Evolutionary conservation across 306 rosid genomes (phyloP).

Genomic region (Echinosophora koreensis): DNA sequence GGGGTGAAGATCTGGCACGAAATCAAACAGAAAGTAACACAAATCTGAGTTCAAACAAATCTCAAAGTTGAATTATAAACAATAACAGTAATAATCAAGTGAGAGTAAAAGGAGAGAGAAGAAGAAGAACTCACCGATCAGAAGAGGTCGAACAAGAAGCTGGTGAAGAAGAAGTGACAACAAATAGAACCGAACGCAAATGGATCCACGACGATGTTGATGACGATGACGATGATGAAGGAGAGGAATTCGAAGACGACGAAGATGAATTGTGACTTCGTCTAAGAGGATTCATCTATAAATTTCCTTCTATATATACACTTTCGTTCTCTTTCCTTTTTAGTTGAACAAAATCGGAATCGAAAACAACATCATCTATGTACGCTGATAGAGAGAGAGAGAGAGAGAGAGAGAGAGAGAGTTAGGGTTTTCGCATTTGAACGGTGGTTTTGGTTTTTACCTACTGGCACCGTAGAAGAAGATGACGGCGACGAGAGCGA

Average conservation of each 20-base stretch:
- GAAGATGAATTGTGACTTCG: slow-evolving; percentile 86
- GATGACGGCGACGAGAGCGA: slow-evolving; percentile 65
- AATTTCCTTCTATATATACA: slow-evolving; percentile 44
- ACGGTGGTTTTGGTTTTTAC: slow-evolving; percentile 54
- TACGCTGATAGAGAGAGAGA: neutral
- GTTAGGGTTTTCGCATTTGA: slow-evolving; percentile 51
- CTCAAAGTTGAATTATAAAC: slow-evolving; percentile 23
- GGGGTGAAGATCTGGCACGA: slow-evolving; percentile 68
- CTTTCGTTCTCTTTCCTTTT: neutral
- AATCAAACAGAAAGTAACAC: slow-evolving; percentile 52
- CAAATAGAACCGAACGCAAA: slow-evolving; percentile 98
- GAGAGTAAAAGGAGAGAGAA: slow-evolving; percentile 41
- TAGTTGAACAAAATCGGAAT: slow-evolving; percentile 45
- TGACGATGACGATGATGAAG: slow-evolving; percentile 74
- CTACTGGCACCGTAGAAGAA: slow-evolving; percentile 82
- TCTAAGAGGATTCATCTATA: slow-evolving; percentile 94
- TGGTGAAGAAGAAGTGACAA: slow-evolving; percentile 96
- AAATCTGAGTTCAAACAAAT: slow-evolving; percentile 47
- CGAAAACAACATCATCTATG: slow-evolving; percentile 49
- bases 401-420: slow-evolving; percentile 2
- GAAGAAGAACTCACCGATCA: slow-evolving; percentile 95
- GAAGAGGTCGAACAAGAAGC: slow-evolving; percentile 90
- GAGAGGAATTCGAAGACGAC: slow-evolving; percentile 80
- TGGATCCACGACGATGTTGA: slow-evolving; percentile 99
- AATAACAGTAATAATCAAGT: slow-evolving; percentile 1